Base-by-base conservation (phyloP, 2,329 filamentous ascomycete species). In the Sclerotinia trifoliorum region DNA sequence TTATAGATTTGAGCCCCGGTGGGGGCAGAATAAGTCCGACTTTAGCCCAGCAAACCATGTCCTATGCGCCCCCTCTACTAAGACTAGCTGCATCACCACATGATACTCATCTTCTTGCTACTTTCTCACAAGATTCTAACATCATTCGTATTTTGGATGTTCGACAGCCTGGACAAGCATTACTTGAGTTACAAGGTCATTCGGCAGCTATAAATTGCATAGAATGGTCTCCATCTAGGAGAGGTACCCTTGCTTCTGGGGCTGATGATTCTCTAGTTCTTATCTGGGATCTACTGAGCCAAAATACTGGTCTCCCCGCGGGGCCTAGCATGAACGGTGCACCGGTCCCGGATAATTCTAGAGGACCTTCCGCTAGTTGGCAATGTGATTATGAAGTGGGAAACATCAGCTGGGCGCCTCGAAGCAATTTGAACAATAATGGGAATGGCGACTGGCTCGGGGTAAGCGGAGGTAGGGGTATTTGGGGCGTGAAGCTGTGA, bases 141-240 rank as follows among this genome's bases (percentile, higher is more conserved):
- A 83, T 96, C 46, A 94, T 99, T 77, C 92, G 95, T 60, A 96
- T 99, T 66, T 88, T 99, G 42, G 95, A 99, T 76, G 94, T 98
- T 3, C 90, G 95, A 61, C 95, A 99, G 80, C 95, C 95, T 0
- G 95, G 95, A 7, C 95, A 97, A 79, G 95, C 95, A 2, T 85
- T 99, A 5, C 86, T 99, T 35, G 95, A 99, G 78, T 88, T 99
- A 49, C 92, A 92, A 60, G 95, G 95, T 29, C 94, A 99, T 77
- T 87, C 88, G 29, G 91, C 92, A 5, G 80, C 92, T 10, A 86
- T 99, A 68, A 98, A 96, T 80, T 95, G 91, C 75, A 91, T 98
- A 69, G 95, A 99, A 80, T 99, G 95, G 95, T 96, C 93, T 11
- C 94, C 93, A 0, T 86, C 88, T 67, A 87, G 94, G 69, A 86